These are phyloP conservation scores for Cyclotella cryptica DNA, from an alignment of 108 stramenopile genomes.

Conservation along the genomic window DNA sequence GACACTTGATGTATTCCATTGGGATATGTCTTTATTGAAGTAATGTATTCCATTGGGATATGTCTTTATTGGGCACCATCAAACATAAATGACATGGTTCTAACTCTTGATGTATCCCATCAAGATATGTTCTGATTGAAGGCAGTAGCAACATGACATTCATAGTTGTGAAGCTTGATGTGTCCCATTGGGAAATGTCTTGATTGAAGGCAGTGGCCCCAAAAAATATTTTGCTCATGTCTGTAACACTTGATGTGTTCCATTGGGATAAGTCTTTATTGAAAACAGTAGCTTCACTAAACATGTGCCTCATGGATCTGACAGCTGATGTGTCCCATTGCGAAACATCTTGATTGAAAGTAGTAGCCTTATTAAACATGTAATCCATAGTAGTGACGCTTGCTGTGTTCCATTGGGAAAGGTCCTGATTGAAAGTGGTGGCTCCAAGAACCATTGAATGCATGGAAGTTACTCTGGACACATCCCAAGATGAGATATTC, in stretches of 20 bases:
- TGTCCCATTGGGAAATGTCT: conserved; percentile 3
- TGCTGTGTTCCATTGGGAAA: conserved; percentile 2
- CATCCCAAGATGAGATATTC: too few relatives aligned
- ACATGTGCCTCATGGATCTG: background rate
- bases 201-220: background rate
- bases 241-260: background rate
- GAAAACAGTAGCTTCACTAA: conserved; percentile 3
- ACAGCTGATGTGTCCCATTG: background rate
- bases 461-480: too few relatives aligned
- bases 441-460: too few relatives aligned
- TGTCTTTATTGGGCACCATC: conserved; percentile 29
- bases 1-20: conserved; percentile 9
- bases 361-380: background rate
- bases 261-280: background rate
- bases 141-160: conserved; percentile 22
- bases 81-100: conserved; percentile 43
- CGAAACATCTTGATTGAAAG: conserved; percentile 4
- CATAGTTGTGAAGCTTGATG: background rate
- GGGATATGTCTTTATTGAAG: conserved; percentile 37
- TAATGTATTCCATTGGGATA: conserved; percentile 25
- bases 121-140: conserved; percentile 44
- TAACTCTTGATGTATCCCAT: conserved; percentile 48
- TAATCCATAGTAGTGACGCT: background rate
- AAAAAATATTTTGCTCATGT: background rate
- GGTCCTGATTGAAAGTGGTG: too few relatives aligned